Evolutionary conservation across 495 filamentous ascomycete species (phyloP).

Genomic region (Penicillium riverlandense): DNA sequence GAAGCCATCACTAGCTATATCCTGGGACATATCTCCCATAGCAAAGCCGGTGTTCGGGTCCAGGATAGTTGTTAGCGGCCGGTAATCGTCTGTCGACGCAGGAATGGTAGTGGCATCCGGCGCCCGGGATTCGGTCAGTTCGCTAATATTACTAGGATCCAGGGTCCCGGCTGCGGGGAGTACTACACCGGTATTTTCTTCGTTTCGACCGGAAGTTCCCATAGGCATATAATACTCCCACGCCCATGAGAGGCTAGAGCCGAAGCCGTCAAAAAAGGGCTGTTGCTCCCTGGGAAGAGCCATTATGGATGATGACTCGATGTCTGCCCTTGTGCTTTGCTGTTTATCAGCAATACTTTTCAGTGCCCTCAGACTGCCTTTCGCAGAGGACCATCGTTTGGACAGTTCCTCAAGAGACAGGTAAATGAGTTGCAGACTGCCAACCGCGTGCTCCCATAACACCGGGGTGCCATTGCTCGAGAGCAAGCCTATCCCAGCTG

Average conservation of each 20-base stretch:
- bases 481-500: conserved; percentile 17
- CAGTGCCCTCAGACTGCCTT: conserved; percentile 12
- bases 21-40: conserved; percentile 5
- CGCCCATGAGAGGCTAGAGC: conserved; percentile 10
- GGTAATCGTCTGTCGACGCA: conserved; percentile 3
- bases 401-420: conserved; percentile 15
- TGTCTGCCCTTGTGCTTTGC: not conserved
- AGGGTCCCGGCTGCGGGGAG: not conserved
- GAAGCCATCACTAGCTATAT: not conserved
- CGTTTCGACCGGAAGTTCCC: not conserved
- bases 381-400: conserved; percentile 18
- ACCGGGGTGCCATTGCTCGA: conserved; percentile 6
- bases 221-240: conserved; percentile 6
- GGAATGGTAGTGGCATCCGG: not conserved
- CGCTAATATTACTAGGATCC: not conserved
- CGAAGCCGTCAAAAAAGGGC: conserved; percentile 7
- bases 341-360: conserved; percentile 13
- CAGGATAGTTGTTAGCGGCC: conserved; percentile 9
- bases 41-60: conserved; percentile 7
- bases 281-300: conserved; percentile 5
- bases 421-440: conserved; percentile 11
- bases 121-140: conserved; percentile 1
- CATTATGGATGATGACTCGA: not conserved
- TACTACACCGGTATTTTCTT: not conserved
- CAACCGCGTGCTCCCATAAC: conserved; percentile 8